Conservation (phyloP, 192 early-diverging fungal species). For the Umbelopsis sp. region DNA sequence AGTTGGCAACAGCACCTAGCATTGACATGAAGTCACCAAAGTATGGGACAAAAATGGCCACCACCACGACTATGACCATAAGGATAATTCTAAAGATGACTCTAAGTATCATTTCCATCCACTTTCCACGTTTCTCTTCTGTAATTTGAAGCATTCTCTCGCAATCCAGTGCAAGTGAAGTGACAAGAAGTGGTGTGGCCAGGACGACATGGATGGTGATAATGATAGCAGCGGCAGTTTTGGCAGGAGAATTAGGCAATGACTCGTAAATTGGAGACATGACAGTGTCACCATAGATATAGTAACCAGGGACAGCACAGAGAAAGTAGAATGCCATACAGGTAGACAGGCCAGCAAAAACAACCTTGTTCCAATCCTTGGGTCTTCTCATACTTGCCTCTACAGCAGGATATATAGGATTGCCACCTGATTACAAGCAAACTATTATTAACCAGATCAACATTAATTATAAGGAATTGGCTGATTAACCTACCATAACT, state of each 20-base stretch:
- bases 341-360: constrained; percentile 59
- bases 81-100: constrained; percentile 55
- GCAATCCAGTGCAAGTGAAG: constrained; percentile 72
- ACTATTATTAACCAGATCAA: too few species aligned
- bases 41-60: constrained; percentile 73
- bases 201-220: constrained; percentile 84
- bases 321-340: constrained; percentile 72
- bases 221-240: constrained; percentile 67
- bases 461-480: too few species aligned
- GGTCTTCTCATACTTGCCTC: constrained; percentile 81
- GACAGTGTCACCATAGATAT: constrained; percentile 67
- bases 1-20: constrained; percentile 82
- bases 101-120: constrained; percentile 59
- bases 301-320: constrained; percentile 72
- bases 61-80: constrained; percentile 53
- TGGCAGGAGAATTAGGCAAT: constrained; percentile 62
- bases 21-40: constrained; percentile 81
- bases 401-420: constrained; percentile 82
- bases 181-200: constrained; percentile 77
- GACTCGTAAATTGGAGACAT: constrained; percentile 72
- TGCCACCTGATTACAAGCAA: constrained; percentile 55
- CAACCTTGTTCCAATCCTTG: constrained; percentile 65
- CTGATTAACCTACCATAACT: constrained; percentile 63
- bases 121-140: constrained; percentile 46
- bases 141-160: constrained; percentile 70